A percentile compares a stretch with the other conserved stretches of the same genome.
Evolutionary conservation across 345 rosid genomes (phyloP).

Genomic region (Murraya paniculata): DNA sequence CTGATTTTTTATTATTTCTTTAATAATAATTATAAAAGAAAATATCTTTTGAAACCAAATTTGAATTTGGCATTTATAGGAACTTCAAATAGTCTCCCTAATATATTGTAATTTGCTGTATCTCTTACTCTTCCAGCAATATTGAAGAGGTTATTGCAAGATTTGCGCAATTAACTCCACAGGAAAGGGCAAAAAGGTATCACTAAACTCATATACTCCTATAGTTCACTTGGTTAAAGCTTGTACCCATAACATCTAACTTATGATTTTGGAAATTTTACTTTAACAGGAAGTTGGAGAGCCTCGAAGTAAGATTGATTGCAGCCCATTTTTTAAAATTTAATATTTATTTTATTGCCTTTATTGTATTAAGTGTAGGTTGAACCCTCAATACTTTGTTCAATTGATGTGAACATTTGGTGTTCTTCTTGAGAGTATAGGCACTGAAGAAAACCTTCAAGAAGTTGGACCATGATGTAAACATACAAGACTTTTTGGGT

Average conservation of each 20-base stretch:
- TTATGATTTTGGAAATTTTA: constrained; percentile 12
- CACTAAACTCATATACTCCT: neutral
- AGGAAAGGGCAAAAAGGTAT: constrained; percentile 88
- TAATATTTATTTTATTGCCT: neutral
- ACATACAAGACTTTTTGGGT: constrained; percentile 77
- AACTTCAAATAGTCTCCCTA: neutral
- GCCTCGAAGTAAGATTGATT: constrained; percentile 76
- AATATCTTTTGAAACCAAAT: neutral
- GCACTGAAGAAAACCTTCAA: constrained; percentile 85
- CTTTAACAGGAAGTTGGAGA: constrained; percentile 80
- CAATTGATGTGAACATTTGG: constrained; percentile 15
- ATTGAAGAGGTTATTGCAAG: constrained; percentile 79
- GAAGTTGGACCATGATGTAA: constrained; percentile 91
- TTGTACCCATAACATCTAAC: constrained; percentile 5
- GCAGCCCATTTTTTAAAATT: constrained; percentile 6
- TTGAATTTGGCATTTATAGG: neutral
- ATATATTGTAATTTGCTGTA: neutral
- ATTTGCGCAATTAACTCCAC: constrained; percentile 74
- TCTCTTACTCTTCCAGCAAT: constrained; percentile 39
- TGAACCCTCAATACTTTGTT: neutral
- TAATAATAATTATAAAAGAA: neutral
- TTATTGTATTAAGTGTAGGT: constrained; percentile 14
- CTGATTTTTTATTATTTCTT: neutral
- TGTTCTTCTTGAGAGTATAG: constrained; percentile 42
- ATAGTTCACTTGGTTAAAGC: constrained; percentile 14